These are phyloP conservation scores for Microglena sp. DNA, from an alignment of 139 green algal genomes.

Conservation along the genomic window DNA sequence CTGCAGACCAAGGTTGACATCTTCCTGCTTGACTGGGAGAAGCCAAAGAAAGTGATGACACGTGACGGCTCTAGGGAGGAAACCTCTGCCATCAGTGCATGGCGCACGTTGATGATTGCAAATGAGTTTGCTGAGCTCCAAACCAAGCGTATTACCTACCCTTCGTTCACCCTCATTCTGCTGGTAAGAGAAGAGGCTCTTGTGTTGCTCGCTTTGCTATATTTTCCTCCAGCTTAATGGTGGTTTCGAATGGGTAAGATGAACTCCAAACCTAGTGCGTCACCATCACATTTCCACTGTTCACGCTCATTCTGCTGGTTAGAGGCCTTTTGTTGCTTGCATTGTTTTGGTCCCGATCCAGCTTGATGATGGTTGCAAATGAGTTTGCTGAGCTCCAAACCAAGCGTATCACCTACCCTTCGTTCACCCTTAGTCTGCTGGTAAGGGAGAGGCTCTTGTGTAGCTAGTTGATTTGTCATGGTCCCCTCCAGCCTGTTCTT, in stretches of 20 bases:
- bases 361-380: slow-evolving; percentile 49
- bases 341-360: no score
- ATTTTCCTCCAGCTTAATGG: no score
- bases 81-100: slow-evolving; percentile 34
- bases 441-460: no score
- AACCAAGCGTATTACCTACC: slow-evolving; percentile 26
- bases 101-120: slow-evolving; percentile 46
- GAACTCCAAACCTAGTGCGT: no score
- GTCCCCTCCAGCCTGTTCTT: no score
- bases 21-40: slow-evolving; percentile 67
- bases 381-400: slow-evolving; percentile 55
- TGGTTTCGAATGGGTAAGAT: no score
- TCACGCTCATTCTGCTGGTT: no score
- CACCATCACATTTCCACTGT: no score
- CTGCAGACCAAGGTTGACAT: slow-evolving; percentile 34
- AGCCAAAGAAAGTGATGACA: slow-evolving; percentile 33
- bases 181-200: no score
- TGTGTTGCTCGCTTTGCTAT: no score
- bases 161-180: slow-evolving; percentile 44
- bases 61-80: slow-evolving; percentile 27
- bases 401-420: slow-evolving; percentile 22
- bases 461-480: no score
- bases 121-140: slow-evolving; percentile 60
- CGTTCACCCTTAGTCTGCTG: slow-evolving; percentile 49
- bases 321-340: no score